These are phyloP conservation scores for Carpinus viminea DNA, from an alignment of 306 rosid genomes.

Conservation along the genomic window DNA sequence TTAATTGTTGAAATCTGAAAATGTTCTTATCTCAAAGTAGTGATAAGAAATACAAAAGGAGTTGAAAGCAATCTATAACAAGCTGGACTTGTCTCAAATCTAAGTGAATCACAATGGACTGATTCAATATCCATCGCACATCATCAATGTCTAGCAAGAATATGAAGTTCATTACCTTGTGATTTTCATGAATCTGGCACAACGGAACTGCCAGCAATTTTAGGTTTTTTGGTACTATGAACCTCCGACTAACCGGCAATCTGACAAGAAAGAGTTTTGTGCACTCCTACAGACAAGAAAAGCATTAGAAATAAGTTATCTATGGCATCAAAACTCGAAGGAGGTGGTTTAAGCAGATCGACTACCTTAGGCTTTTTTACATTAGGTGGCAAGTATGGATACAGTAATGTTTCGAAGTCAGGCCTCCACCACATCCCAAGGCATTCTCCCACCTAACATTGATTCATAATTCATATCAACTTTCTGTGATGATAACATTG, in stretches of 20 bases:
- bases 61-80: not conserved
- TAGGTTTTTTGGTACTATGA: slow-evolving; percentile 71
- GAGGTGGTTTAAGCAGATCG: not conserved
- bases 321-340: not conserved
- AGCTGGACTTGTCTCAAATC: not conserved
- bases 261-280: slow-evolving; percentile 76
- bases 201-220: slow-evolving; percentile 83
- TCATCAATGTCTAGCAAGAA: not conserved
- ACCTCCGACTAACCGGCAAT: slow-evolving; percentile 68
- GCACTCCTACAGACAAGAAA: slow-evolving; percentile 60
- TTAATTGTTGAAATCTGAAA: not conserved
- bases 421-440: slow-evolving; percentile 92
- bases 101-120: not conserved
- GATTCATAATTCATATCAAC: slow-evolving; percentile 3
- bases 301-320: slow-evolving; percentile 19
- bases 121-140: not conserved
- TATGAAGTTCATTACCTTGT: slow-evolving; percentile 47
- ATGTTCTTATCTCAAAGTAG: not conserved
- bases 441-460: slow-evolving; percentile 72
- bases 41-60: not conserved
- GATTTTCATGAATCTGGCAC: slow-evolving; percentile 76
- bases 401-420: slow-evolving; percentile 65
- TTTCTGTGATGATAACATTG: not conserved
- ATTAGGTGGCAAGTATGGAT: slow-evolving; percentile 62
- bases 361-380: slow-evolving; percentile 68